A percentile compares a stretch with the other conserved stretches of the same genome.
Conservation (phyloP, 2,329 filamentous ascomycete genomes). For the Cordyceps sp. region DNA sequence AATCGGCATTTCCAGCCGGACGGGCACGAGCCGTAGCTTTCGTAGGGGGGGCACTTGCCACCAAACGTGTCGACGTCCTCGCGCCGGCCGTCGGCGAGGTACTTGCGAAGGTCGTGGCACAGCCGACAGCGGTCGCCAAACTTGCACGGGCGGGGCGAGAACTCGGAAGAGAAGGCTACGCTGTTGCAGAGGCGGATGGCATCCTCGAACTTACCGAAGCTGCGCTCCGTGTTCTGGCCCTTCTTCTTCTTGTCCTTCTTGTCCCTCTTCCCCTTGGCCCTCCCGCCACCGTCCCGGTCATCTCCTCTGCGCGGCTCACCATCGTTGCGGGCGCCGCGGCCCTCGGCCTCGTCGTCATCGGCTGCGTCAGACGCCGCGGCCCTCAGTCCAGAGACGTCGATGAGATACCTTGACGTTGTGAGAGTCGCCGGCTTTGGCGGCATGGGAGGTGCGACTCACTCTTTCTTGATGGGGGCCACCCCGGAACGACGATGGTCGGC, state of each 20-base stretch:
- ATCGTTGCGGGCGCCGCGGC: constrained; percentile 14
- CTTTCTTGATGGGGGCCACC: constrained; percentile 54
- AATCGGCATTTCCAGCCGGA: constrained; percentile 94
- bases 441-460: constrained; percentile 29
- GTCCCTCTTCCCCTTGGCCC: constrained; percentile 23
- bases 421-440: constrained; percentile 1
- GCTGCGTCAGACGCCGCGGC: constrained; percentile 9
- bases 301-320: constrained; percentile 35
- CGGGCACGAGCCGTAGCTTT: constrained; percentile 57
- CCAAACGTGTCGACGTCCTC: constrained; percentile 61
- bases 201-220: constrained; percentile 68
- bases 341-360: constrained; percentile 33
- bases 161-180: constrained; percentile 55
- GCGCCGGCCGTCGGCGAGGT: constrained; percentile 67
- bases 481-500: constrained; percentile 28
- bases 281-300: constrained; percentile 30
- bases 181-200: constrained; percentile 63
- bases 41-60: constrained; percentile 69
- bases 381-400: constrained; percentile 15
- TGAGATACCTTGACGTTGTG: constrained; percentile 23
- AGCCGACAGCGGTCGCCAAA: constrained; percentile 70
- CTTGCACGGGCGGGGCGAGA: constrained; percentile 60
- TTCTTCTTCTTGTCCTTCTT: constrained; percentile 34
- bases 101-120: constrained; percentile 72
- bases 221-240: constrained; percentile 65